These are phyloP conservation scores for Scenedesmus sp. DNA, from an alignment of 163 green algal genomes.

Conservation along the genomic window DNA sequence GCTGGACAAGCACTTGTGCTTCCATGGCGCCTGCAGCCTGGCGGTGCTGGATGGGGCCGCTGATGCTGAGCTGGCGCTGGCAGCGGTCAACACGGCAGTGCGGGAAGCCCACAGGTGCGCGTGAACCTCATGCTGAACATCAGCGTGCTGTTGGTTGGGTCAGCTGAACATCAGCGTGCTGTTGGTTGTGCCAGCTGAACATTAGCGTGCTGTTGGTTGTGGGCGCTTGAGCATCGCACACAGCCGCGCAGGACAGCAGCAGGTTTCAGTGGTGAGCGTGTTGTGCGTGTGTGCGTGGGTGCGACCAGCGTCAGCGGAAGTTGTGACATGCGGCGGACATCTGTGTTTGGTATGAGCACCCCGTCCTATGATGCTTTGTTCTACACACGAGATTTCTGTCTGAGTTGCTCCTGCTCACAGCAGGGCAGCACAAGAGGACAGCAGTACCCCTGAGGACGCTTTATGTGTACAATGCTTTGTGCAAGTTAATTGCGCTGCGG, in stretches of 20 bases:
- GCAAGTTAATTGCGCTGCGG: too few relatives aligned
- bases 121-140: too few relatives aligned
- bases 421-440: conserved; percentile 17
- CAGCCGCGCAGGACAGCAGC: neutral
- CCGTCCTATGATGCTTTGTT: conserved; percentile 42
- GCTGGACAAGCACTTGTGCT: conserved; percentile 42
- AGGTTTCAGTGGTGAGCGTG: neutral
- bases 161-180: too few relatives aligned
- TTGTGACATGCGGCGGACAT: neutral
- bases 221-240: too few relatives aligned
- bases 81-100: neutral
- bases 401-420: conserved; percentile 36
- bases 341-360: neutral
- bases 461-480: neutral
- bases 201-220: too few relatives aligned
- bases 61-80: conserved; percentile 22
- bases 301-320: neutral
- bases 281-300: neutral
- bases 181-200: too few relatives aligned
- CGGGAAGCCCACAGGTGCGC: neutral
- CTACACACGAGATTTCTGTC: conserved; percentile 58
- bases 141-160: too few relatives aligned
- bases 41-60: neutral
- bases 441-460: conserved; percentile 37
- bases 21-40: conserved; percentile 20